Evolutionary conservation across 1,284 basidiomycete species (phyloP), one percentile per base, ranked within the genome.

Genomic region (Porogramme epimiltina): DNA sequence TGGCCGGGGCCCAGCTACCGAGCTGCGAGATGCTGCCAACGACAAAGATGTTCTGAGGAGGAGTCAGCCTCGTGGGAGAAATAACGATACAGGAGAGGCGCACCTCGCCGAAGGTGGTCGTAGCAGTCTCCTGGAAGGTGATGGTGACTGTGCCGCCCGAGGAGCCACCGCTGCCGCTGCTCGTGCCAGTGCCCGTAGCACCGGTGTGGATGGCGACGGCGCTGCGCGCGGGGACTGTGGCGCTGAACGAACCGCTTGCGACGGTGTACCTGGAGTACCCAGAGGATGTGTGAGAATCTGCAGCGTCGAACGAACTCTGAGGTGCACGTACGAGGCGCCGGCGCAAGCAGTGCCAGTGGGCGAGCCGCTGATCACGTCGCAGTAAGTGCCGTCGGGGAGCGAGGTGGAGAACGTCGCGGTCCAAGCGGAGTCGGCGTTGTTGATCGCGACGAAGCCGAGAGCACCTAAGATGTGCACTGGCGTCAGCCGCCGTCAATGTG

Each of bases 141-240:
- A 85, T 75, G 3, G 73, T 53, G 2, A 81, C 73, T 0, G 62
- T 61, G 13, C 63, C 60, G 40, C n/a, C n/a, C n/a, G n/a, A n/a
- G n/a, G 60, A 28, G 25, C 59, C 60, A 3, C 54, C 53, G 6
- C 49, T 42, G 13, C 64, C 59, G 36, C 49, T 43, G 5, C 64
- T 53, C 6, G 28, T 31, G 9, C 58, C 55, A 28, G 47, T 41
- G 3, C 60, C 62, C 47, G 6, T 59, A 10, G 76, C 72, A 2
- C 80, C 79, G 3, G 74, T 79, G 60, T 85, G 82, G 28, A 87
- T 74, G 0, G 83, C 85, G 49, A 87, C 63, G 0, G 85, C 82
- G 54, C 73, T 77, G 3, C 81, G 75, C 0, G 80, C 70, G 2
- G 74, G 67, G 2, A 89, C 72, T 1, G 75, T 80, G 1, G 77